These are phyloP conservation scores for Auriscalpium microsporum DNA, from an alignment of 768 basidiomycete species.

Conservation along the genomic window DNA sequence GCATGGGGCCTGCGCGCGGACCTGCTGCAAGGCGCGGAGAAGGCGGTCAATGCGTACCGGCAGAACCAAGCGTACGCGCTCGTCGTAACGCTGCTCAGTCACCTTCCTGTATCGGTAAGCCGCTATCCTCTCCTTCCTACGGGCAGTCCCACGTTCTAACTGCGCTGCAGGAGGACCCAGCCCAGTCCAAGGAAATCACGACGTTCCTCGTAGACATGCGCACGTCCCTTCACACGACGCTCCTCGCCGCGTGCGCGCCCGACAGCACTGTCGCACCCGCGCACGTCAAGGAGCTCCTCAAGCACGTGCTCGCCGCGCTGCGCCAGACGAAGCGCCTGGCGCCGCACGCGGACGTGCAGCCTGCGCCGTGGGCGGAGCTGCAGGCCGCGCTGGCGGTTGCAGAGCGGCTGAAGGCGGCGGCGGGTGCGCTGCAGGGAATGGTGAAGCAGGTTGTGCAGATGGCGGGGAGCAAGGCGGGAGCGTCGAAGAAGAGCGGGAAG, in stretches of 20 bases:
- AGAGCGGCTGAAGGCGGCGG: conserved; percentile 52
- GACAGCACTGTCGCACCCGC: conserved; percentile 43
- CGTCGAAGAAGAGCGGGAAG: conserved; percentile 12
- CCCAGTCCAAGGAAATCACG: conserved; percentile 29
- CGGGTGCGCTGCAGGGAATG: conserved; percentile 50
- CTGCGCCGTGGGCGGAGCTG: conserved; percentile 46
- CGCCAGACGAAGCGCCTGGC: conserved; percentile 52
- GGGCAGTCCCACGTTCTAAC: too few relatives aligned
- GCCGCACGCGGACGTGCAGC: conserved; percentile 38
- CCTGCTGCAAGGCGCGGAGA: conserved; percentile 46
- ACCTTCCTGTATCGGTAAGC: conserved; percentile 22
- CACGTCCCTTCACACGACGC: conserved; percentile 37
- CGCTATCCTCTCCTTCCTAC: too few relatives aligned
- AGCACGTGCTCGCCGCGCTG: conserved; percentile 54
- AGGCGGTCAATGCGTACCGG: conserved; percentile 70
- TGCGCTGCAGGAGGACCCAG: conserved; percentile 24
- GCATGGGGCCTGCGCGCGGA: conserved; percentile 60
- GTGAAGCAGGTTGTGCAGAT: conserved; percentile 51
- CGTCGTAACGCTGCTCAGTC: conserved; percentile 52
- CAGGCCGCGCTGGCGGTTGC: conserved; percentile 38
- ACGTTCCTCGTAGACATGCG: conserved; percentile 46
- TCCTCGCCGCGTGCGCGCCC: conserved; percentile 37
- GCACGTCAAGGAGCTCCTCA: conserved; percentile 75
- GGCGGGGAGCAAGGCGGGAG: background rate
- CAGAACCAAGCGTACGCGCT: conserved; percentile 68